Percentiles rank a stretch among this genome's conserved stretches.
Conservation (phyloP, 805 yeast genomes). For the Lachancea sp. region DNA sequence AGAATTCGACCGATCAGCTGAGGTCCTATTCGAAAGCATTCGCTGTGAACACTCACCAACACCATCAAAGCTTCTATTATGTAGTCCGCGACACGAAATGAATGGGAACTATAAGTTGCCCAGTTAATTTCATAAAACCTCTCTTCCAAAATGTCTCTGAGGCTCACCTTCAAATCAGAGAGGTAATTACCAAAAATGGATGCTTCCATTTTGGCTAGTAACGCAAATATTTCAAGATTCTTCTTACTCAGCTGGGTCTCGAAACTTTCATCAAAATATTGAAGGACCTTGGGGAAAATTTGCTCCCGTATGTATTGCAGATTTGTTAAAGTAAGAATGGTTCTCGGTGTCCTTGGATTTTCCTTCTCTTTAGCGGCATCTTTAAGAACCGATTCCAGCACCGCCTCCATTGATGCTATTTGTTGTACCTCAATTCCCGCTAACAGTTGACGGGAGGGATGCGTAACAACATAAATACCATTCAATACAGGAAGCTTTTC, state of each 20-base stretch:
- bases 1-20: constrained; percentile 41
- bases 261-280: constrained; percentile 45
- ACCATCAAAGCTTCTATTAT: constrained; percentile 44
- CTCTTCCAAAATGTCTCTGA: constrained; percentile 39
- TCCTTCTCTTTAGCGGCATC: constrained; percentile 38
- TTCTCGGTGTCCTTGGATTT: constrained; percentile 38
- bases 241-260: constrained; percentile 40
- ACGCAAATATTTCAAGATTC: constrained; percentile 39
- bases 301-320: constrained; percentile 41
- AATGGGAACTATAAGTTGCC: constrained; percentile 33
- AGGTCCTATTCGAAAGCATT: constrained; percentile 43
- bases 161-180: constrained; percentile 39
- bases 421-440: constrained; percentile 39
- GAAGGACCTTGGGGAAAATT: constrained; percentile 44
- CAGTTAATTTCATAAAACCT: constrained; percentile 38
- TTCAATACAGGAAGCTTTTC: constrained; percentile 33
- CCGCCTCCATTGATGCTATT: constrained; percentile 40
- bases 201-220: constrained; percentile 44
- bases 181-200: constrained; percentile 50
- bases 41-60: constrained; percentile 47
- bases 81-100: constrained; percentile 40
- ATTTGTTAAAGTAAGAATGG: constrained; percentile 49
- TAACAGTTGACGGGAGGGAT: constrained; percentile 33
- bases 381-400: constrained; percentile 38
- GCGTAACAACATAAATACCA: constrained; percentile 33